Evolutionary conservation across 257 asterid species (phyloP), one percentile per base, ranked within the genome.

Genomic region (Anisodus acutangulus): DNA sequence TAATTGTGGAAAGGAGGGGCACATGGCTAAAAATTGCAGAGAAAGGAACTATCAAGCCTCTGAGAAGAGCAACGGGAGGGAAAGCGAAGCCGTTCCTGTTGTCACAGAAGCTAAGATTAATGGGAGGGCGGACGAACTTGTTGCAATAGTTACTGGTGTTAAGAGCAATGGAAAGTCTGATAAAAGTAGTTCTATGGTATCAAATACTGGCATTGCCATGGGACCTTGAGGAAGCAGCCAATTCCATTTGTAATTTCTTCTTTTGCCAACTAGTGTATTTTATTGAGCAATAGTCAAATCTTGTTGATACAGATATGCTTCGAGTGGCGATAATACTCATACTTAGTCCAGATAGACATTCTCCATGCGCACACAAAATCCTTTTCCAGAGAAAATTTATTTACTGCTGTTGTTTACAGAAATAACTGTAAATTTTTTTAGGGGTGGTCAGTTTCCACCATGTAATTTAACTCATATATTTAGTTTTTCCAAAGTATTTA

Each of bases 1-100:
- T 71, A 63, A 15, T 22, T 92, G 97, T 83, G 87, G 87, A 60
- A 87, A 83, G 79, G 92, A 86, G 80, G 97, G 97, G 86, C 95
- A 91, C 83, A 85, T 91, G 6, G 64, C 70, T 71, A 90, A 79
- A 76, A 3, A 85, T 53, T 91, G 97, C 76, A 92, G 86, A 9
- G 81, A 22, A 39, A 83, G 85, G 53, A 87, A 86, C 81, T 31
- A 60, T 51, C 88, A 87, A 72, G 78, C 12, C 19, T 0, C 57
- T 2, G 85, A 86, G 53, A 90, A 85, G 86, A 84, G 86, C 84
- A 53, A 60, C 16, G 80, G 57, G 1, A 86, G 62, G 83, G 90
- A 87, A 79, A 88, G 80, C n/a, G 90, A 67, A 58, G 70, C 12
- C 70, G 31, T 19, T 43, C 78, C 79, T 22, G 71, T 87, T 62